phyloP scores from a whole-genome alignment of 2,329 filamentous ascomycete species.

The Colletotrichum sp. region DNA sequence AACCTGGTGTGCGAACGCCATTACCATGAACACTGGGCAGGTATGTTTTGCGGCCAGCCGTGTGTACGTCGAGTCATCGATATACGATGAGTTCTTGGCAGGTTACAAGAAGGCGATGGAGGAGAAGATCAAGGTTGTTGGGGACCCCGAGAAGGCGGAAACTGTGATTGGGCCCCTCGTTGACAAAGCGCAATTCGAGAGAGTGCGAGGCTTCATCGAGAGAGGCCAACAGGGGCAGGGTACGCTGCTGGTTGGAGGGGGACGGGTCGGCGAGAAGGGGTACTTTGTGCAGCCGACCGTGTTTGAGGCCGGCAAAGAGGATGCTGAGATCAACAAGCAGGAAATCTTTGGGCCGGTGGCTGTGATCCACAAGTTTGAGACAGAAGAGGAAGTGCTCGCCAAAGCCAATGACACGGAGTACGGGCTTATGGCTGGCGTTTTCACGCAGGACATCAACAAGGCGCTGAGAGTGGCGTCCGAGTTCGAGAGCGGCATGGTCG shows the following conservation, averaged over 20 bases:
- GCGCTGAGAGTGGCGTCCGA: conserved; percentile 59
- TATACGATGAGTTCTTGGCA: conserved; percentile 66
- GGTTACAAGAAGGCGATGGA: conserved; percentile 65
- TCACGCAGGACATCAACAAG: conserved; percentile 68
- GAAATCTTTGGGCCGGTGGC: conserved; percentile 66
- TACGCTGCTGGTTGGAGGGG: conserved; percentile 40
- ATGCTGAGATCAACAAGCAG: conserved; percentile 52
- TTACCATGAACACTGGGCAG: conserved; percentile 77
- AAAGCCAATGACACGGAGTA: conserved; percentile 60
- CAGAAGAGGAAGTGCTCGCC: conserved; percentile 59
- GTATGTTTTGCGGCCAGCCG: conserved; percentile 78
- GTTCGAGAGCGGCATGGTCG: conserved; percentile 73
- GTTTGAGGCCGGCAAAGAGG: conserved; percentile 45
- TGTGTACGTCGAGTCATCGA: conserved; percentile 68
- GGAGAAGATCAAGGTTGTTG: conserved; percentile 58
- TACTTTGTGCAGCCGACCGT: conserved; percentile 52
- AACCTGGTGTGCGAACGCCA: conserved; percentile 36
- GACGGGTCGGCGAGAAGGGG: conserved; percentile 43
- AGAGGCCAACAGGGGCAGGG: conserved; percentile 39
- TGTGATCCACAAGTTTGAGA: conserved; percentile 59
- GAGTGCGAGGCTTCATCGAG: conserved; percentile 50
- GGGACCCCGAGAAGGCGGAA: conserved; percentile 62
- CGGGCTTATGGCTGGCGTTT: conserved; percentile 52
- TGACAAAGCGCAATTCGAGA: conserved; percentile 52
- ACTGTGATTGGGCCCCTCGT: conserved; percentile 66